These are phyloP conservation scores for Epichloe elymi DNA, from an alignment of 2,329 filamentous ascomycete genomes.

Conservation along the genomic window DNA sequence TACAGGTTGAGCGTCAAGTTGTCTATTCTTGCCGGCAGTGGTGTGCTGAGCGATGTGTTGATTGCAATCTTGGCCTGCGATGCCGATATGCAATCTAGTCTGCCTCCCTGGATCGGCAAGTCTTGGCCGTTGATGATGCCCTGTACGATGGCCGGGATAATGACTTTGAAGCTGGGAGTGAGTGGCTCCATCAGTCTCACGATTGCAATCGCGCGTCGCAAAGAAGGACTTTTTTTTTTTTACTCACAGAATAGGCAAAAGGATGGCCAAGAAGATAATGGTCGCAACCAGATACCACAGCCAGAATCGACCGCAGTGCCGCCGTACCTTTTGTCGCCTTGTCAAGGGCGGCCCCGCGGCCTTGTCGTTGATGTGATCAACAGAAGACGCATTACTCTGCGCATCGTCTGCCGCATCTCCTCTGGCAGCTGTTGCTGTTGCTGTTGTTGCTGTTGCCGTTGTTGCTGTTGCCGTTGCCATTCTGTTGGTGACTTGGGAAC, in stretches of 20 bases:
- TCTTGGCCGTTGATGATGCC: constrained; percentile 27
- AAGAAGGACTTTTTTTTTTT: neutral
- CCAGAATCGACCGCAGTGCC: constrained; percentile 29
- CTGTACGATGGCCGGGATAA: constrained; percentile 33
- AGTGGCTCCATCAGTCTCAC: neutral
- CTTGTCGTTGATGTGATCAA: constrained; percentile 5
- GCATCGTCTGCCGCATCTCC: constrained; percentile 1
- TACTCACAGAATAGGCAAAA: constrained; percentile 32
- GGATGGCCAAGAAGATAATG: constrained; percentile 28
- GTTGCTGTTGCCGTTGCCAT: neutral
- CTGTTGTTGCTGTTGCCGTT: neutral
- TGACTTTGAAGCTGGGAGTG: constrained; percentile 30
- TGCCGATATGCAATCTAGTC: constrained; percentile 21
- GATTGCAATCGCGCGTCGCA: neutral
- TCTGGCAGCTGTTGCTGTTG: neutral
- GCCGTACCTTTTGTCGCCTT: constrained; percentile 24
- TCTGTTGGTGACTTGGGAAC: neutral
- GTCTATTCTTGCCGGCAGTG: constrained; percentile 23
- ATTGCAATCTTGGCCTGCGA: constrained; percentile 22
- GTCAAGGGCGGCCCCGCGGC: neutral
- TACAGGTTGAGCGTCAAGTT: constrained; percentile 27
- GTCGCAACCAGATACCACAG: constrained; percentile 29
- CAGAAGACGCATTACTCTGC: constrained; percentile 1
- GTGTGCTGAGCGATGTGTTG: constrained; percentile 23
- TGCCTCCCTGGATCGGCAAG: constrained; percentile 24